Evolutionary conservation across 306 rosid species (phyloP), one percentile per base, ranked within the genome.

Genomic region (Bauhinia variegata): DNA sequence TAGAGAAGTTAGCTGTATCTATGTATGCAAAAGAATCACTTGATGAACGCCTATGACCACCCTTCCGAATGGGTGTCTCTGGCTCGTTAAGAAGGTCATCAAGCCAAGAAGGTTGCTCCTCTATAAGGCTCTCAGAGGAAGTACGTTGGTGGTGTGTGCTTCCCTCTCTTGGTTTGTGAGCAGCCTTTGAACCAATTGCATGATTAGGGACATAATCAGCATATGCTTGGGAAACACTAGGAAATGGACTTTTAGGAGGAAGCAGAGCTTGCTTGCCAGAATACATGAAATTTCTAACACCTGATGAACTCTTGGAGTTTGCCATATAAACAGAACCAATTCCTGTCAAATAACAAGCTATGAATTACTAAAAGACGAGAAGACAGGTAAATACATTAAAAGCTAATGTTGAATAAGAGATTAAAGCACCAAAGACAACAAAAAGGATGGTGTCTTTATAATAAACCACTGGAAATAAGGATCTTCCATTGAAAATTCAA

Each of bases 71-170:
- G 52, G 99, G 99, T 51, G 99, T 83, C 54, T 95, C 99, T 4
- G 99, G 99, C 78, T 95, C 99, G 72, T 95, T 85, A 68, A 95
- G 97, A 33, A 95, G 99, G 82, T 95, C 99, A 73, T 95, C 99
- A 37, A 95, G 96, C 99, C 99, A 95, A 49, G 97, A 95, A 63
- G 99, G 99, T 62, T 95, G 99, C 79, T 95, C 99, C 83, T 95
- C 99, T 55, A 82, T 71, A 67, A 59, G 76, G 85, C 97, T 90
- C 87, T 95, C 99, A 11, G 99, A 95, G 68, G 97, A 90, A 73
- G 96, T 90, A 48, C 99, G 84, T 57, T 83, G 97, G 77, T 95
- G 99, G 68, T 90, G 87, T 39, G 73, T 7, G 64, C 74, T 86
- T 82, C 92, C 97, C 46, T 82, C 99, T 79, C 92, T 85, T 30